These are phyloP conservation scores for Aphanomyces cochlioides DNA, from an alignment of 352 stramenopile species.

Conservation along the genomic window DNA sequence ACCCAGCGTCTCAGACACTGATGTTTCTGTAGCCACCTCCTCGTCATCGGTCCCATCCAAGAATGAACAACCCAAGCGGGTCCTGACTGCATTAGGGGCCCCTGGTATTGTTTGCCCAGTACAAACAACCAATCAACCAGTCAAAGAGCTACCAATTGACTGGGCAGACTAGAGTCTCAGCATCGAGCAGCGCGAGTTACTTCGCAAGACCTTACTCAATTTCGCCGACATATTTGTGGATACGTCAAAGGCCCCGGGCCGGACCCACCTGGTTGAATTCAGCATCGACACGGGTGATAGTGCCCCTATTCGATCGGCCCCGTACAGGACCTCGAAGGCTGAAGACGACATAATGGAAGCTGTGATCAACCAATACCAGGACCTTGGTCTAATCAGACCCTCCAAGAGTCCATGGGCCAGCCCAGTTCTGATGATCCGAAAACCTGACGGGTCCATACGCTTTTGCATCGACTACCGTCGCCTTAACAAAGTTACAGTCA, in stretches of 20 bases:
- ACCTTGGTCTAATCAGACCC: not conserved
- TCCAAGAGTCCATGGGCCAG: not conserved
- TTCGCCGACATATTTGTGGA: not conserved
- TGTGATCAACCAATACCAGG: not conserved
- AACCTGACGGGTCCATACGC: too few relatives aligned
- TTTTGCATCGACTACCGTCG: not conserved
- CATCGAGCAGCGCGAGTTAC: not conserved
- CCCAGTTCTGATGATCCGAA: too few relatives aligned
- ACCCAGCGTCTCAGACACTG: too few relatives aligned
- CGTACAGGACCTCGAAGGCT: not conserved
- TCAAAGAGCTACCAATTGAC: not conserved
- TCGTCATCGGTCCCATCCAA: too few relatives aligned
- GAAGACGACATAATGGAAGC: constrained; percentile 1
- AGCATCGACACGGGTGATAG: not conserved
- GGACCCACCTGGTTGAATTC: not conserved
- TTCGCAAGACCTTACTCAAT: not conserved
- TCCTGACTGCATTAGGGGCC: not conserved
- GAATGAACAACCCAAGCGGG: not conserved
- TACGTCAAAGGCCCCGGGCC: too few relatives aligned
- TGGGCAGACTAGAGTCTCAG: not conserved
- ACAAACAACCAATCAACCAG: not conserved
- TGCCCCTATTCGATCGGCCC: not conserved
- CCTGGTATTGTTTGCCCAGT: not conserved
- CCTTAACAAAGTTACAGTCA: not conserved
- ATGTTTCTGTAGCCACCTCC: too few relatives aligned